phyloP scores from a whole-genome alignment of 2,329 filamentous ascomycete species.

The Colletotrichum filicis region DNA sequence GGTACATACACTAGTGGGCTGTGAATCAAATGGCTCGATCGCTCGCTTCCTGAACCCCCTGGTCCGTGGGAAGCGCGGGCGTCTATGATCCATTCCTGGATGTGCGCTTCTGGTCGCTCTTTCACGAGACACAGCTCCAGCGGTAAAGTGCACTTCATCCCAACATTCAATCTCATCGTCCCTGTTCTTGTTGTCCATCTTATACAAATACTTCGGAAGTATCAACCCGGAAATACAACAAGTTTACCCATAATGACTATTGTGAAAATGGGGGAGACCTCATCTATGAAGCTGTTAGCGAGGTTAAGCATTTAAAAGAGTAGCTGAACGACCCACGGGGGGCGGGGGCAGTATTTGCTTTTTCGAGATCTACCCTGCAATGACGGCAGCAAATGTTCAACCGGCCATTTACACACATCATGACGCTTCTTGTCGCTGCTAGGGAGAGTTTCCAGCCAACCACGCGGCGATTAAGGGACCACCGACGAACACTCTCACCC shows the following conservation, averaged over 20 bases:
- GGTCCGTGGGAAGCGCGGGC: neutral
- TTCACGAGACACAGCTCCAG: slow-evolving; percentile 10
- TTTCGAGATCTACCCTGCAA: slow-evolving; percentile 40
- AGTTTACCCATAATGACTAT: slow-evolving; percentile 34
- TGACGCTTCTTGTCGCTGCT: slow-evolving; percentile 49
- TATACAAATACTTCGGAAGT: slow-evolving; percentile 35
- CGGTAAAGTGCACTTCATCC: slow-evolving; percentile 29
- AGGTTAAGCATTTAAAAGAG: neutral
- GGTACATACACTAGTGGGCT: too few species aligned
- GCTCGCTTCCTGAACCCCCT: neutral
- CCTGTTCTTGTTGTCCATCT: slow-evolving; percentile 32
- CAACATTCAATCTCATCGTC: slow-evolving; percentile 26
- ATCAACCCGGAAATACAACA: slow-evolving; percentile 33
- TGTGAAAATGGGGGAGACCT: slow-evolving; percentile 32
- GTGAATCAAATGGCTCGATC: too few species aligned
- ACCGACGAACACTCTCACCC: too few species aligned
- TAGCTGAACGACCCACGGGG: neutral
- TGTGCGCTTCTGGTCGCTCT: slow-evolving; percentile 22
- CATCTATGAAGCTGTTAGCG: slow-evolving; percentile 8
- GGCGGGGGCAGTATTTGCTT: slow-evolving; percentile 30
- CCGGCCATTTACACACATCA: slow-evolving; percentile 61
- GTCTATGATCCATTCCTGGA: slow-evolving; percentile 20
- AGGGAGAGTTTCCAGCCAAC: too few species aligned
- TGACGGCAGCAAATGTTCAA: slow-evolving; percentile 42
- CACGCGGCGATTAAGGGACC: too few species aligned